phyloP scores from a whole-genome alignment of 805 yeast genomes.

The Komagataella kurtzmanii region DNA sequence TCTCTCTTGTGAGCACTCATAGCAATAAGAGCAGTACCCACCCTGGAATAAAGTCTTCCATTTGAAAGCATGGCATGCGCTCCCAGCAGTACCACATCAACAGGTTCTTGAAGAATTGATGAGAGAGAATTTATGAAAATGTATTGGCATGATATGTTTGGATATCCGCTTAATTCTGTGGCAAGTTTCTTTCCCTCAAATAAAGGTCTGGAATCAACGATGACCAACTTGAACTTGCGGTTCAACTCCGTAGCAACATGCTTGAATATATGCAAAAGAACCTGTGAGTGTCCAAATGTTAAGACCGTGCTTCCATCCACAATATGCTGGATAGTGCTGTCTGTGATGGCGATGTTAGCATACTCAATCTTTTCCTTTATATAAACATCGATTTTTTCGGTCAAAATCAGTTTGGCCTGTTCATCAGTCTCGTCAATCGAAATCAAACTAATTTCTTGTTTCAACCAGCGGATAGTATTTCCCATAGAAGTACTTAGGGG shows the following conservation, averaged over 20 bases:
- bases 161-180: constrained; percentile 35
- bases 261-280: constrained; percentile 60
- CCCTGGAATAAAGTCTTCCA: constrained; percentile 85
- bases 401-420: constrained; percentile 52
- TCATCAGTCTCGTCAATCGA: constrained; percentile 59
- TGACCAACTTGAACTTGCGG: constrained; percentile 62
- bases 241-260: constrained; percentile 49
- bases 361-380: constrained; percentile 76
- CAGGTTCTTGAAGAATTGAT: constrained; percentile 61
- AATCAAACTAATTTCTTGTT: constrained; percentile 79
- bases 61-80: constrained; percentile 96
- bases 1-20: constrained; percentile 81
- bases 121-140: constrained; percentile 69
- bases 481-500: constrained; percentile 95
- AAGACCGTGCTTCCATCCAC: constrained; percentile 65
- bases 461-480: constrained; percentile 92
- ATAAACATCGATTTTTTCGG: constrained; percentile 63
- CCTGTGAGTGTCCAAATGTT: constrained; percentile 82
- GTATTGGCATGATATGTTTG: constrained; percentile 64
- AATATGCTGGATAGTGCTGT: constrained; percentile 67
- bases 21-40: constrained; percentile 88
- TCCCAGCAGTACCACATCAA: constrained; percentile 84
- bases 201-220: constrained; percentile 87
- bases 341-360: constrained; percentile 72
- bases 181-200: constrained; percentile 85